Conservation (phyloP, 805 yeast species). For the Maudiozyma barnettii region DNA sequence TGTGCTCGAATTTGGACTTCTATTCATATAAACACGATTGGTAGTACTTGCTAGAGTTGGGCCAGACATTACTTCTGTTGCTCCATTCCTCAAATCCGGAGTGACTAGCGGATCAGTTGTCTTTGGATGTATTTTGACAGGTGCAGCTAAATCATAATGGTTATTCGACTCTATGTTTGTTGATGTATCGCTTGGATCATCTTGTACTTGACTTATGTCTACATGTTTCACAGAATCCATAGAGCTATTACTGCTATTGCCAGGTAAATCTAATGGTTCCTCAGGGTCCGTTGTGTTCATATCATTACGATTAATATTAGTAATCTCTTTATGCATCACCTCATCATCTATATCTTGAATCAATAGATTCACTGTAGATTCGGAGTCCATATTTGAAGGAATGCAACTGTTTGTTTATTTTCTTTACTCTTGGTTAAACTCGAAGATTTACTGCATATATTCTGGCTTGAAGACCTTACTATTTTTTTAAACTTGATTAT, state of each 20-base stretch:
- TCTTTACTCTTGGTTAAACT: too few relatives aligned
- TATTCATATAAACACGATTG: neutral
- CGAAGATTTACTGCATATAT: too few relatives aligned
- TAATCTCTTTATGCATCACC: neutral
- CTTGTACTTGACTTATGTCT: neutral
- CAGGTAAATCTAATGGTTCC: neutral
- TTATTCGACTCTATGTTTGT: neutral
- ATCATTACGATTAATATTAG: neutral
- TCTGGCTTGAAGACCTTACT: too few relatives aligned
- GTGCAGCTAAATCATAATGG: neutral
- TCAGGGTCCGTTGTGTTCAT: neutral
- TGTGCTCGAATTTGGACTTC: constrained; percentile 4
- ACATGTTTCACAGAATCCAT: constrained; percentile 1
- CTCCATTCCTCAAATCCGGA: neutral
- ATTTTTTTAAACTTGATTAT: too few relatives aligned
- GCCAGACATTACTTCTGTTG: constrained; percentile 1
- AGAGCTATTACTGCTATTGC: neutral
- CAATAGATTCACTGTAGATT: constrained; percentile 21
- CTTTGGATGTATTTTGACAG: neutral
- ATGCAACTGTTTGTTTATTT: neutral
- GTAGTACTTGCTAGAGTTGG: constrained; percentile 1
- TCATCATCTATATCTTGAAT: constrained; percentile 3
- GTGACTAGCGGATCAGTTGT: neutral
- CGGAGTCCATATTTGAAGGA: constrained; percentile 3
- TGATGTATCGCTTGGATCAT: neutral